A percentile compares a stretch with the other conserved stretches of the same genome.
phyloP scores from a whole-genome alignment of 2,329 filamentous ascomycete species.

The Xylariomycetidae sp. region DNA sequence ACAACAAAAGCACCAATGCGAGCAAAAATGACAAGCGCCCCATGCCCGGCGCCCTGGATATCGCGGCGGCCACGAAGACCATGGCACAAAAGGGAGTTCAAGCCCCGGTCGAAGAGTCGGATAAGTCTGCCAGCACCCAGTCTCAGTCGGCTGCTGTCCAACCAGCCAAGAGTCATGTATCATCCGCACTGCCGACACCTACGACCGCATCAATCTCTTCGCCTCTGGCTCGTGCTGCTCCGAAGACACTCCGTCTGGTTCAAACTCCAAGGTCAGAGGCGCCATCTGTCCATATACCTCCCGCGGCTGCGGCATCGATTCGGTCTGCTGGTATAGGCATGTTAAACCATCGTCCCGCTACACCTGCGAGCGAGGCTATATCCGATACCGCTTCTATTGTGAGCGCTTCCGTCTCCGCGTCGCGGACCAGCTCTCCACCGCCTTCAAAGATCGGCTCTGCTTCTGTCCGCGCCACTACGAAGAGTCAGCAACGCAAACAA shows the following conservation, averaged over 20 bases:
- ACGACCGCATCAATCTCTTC: slow-evolving; percentile 47
- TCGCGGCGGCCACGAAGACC: slow-evolving; percentile 42
- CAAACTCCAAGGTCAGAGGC: slow-evolving; percentile 59
- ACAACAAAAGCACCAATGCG: slow-evolving; percentile 16
- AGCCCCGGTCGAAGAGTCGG: slow-evolving; percentile 12
- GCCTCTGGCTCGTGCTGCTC: slow-evolving; percentile 45
- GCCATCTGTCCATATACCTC: slow-evolving; percentile 32
- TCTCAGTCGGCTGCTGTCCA: slow-evolving; percentile 24
- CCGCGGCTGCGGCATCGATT: slow-evolving; percentile 25
- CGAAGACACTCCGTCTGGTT: slow-evolving; percentile 68
- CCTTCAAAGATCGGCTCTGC: slow-evolving; percentile 63
- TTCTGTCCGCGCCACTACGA: slow-evolving; percentile 65
- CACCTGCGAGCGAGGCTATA: slow-evolving; percentile 67
- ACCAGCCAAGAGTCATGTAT: slow-evolving; percentile 27
- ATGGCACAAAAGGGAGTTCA: slow-evolving; percentile 14
- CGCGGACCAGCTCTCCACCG: slow-evolving; percentile 68
- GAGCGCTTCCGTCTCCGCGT: slow-evolving; percentile 63
- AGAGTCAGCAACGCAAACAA: slow-evolving; percentile 75
- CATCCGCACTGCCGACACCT: slow-evolving; percentile 44
- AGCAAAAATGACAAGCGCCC: slow-evolving; percentile 33
- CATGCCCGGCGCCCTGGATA: slow-evolving; percentile 41
- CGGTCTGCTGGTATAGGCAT: slow-evolving; percentile 23
- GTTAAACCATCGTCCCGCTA: slow-evolving; percentile 56
- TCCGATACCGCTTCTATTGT: slow-evolving; percentile 75
- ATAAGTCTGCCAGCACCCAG: slow-evolving; percentile 25